Base-by-base conservation (phyloP, 1,139 yeast genomes). In the Scheffersomyces segobiensis region DNA sequence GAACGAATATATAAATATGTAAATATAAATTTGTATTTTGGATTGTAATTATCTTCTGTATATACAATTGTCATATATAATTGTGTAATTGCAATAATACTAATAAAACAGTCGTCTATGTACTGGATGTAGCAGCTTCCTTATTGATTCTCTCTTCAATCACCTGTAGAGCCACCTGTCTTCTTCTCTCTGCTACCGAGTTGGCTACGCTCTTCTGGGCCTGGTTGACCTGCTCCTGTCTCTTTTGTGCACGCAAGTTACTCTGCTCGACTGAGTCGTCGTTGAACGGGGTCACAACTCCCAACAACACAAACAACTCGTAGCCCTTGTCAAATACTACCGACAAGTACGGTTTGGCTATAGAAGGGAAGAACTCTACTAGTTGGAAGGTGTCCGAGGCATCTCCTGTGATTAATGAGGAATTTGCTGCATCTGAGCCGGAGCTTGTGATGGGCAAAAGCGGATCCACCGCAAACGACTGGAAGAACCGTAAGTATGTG, bases 371-470 rank as follows among this genome's bases (percentile, higher is more conserved):
- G 71, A 93, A 91, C 65, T 91, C 90, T 50, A 88, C 87, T 63
- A 93, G 78, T 57, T 91, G 87, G 78, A 93, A 93, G 0, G 96
- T 89, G 66, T 93, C 97, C 0, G 96, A 88, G 0, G 97, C 97
- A 71, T 93, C 97, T 52, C 98, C 98, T 49, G 82, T 74, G 39
- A 86, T 72, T 24, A 78, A 71, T 18, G 78, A 70, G 1, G 68
- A 57, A 26, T 64, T 60, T 26, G 71, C 62, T n/a, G 61, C 60
- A 21, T 67, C 73, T 42, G 62, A 61, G 53, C 69, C 69, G 19
- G 74, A 71, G 5, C 70, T 65, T 3, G 79, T 70, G 32, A 80
- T 72, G 60, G 80, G 86, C 60, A 73, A 76, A 59, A 73, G 69
- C 52, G 76, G 83, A 62, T 72, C 83, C 26, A 70, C 64, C 12